Conservation (phyloP, 1,139 yeast species). For the Eremothecium sinecaudum region DNA sequence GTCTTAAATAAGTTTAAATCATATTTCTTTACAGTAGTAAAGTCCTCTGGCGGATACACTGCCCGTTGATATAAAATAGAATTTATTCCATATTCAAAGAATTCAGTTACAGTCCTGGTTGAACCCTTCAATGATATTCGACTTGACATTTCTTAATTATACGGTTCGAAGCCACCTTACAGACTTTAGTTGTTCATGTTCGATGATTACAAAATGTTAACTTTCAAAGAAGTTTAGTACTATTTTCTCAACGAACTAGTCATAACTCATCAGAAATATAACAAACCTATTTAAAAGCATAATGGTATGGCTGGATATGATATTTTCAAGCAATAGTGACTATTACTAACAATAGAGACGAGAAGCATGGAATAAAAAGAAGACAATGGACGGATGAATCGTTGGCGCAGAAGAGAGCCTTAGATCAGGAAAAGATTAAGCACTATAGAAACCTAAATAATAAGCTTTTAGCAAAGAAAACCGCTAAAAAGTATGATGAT, state of each 20-base stretch:
- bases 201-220: too few relatives aligned
- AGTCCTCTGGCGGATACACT: constrained; percentile 83
- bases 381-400: constrained; percentile 50
- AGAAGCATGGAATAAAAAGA: constrained; percentile 64
- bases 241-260: not conserved
- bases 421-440: constrained; percentile 46
- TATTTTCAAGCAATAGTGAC: too few relatives aligned
- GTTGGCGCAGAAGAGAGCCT: constrained; percentile 42
- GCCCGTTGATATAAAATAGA: constrained; percentile 83
- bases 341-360: too few relatives aligned
- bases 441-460: constrained; percentile 43
- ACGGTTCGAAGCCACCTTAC: too few relatives aligned
- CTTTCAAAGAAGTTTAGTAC: too few relatives aligned
- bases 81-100: constrained; percentile 72
- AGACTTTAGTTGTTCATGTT: too few relatives aligned
- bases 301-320: too few relatives aligned
- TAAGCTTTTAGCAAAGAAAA: constrained; percentile 36
- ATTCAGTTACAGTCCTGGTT: constrained; percentile 68
- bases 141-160: too few relatives aligned
- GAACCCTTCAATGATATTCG: constrained; percentile 63
- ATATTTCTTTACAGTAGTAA: constrained; percentile 68
- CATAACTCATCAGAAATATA: not conserved
- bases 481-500: constrained; percentile 30
- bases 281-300: too few relatives aligned
- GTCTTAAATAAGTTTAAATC: constrained; percentile 68